phyloP scores from a whole-genome alignment of 768 basidiomycete genomes.

The Russula dissimulans region DNA sequence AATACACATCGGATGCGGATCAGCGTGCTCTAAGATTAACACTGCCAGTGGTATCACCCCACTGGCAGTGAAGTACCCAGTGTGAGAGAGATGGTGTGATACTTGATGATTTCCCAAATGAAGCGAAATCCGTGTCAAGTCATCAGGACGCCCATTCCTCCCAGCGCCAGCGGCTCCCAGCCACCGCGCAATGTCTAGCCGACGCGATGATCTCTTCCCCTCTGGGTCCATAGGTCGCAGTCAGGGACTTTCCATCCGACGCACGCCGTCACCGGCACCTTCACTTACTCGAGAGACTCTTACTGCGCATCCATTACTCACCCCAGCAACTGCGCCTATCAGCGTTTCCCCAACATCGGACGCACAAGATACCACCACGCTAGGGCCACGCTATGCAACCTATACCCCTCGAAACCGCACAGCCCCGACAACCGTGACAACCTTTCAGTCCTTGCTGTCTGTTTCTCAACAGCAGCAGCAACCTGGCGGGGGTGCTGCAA shows the following conservation, averaged over 20 bases:
- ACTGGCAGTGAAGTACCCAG: too few species aligned
- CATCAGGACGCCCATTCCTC: background rate
- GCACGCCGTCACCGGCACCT: constrained; percentile 28
- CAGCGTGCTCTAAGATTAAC: too few species aligned
- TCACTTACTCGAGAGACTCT: constrained; percentile 39
- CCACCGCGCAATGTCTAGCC: constrained; percentile 28
- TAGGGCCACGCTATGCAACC: constrained; percentile 52
- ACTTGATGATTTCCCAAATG: background rate
- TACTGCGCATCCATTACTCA: constrained; percentile 55
- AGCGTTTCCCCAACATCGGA: constrained; percentile 17
- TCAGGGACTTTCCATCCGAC: constrained; percentile 35
- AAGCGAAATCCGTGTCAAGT: background rate
- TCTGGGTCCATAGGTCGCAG: constrained; percentile 46
- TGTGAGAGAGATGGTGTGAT: too few species aligned
- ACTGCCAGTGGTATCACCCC: too few species aligned
- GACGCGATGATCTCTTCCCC: constrained; percentile 36
- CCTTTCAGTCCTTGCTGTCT: constrained; percentile 32
- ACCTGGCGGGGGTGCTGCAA: constrained; percentile 44
- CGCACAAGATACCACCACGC: constrained; percentile 13
- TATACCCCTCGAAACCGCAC: constrained; percentile 68
- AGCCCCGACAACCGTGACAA: constrained; percentile 37
- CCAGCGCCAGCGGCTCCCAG: background rate
- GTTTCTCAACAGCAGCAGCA: constrained; percentile 36
- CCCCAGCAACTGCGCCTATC: constrained; percentile 25
- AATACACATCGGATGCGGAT: too few species aligned